A percentile compares a stretch with the other conserved stretches of the same genome.
Evolutionary conservation across 345 rosid species (phyloP).

Genomic region (Mercurialis annua): DNA sequence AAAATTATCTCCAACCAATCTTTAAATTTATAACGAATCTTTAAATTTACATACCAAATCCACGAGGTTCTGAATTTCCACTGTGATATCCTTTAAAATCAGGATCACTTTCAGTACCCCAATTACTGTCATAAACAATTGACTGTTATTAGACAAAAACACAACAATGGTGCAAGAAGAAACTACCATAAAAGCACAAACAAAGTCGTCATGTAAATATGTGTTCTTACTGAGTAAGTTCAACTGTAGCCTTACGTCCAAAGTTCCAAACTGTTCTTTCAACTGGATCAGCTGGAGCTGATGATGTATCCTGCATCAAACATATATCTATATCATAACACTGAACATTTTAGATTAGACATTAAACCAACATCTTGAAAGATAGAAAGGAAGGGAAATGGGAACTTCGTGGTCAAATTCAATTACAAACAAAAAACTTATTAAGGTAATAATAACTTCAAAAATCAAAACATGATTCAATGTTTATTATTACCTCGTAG

Average conservation of each 20-base stretch:
- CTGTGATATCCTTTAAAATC: conserved; percentile 91
- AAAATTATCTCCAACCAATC: background rate
- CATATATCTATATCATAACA: background rate
- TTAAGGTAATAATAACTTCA: background rate
- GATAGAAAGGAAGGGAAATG: background rate
- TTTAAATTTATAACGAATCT: conserved; percentile 4
- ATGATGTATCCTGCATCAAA: conserved; percentile 53
- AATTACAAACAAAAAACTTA: background rate
- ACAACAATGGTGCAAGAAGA: background rate
- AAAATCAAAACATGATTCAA: background rate
- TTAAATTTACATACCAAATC: conserved; percentile 58
- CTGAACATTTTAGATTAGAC: background rate
- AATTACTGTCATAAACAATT: conserved; percentile 53
- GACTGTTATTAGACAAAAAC: conserved; percentile 20
- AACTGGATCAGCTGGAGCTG: conserved; percentile 65
- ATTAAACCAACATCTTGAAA: background rate
- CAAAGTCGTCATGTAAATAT: background rate
- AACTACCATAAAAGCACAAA: background rate
- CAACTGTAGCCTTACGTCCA: conserved; percentile 72
- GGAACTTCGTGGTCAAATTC: background rate
- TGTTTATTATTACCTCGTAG: conserved; percentile 62
- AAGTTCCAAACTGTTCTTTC: conserved; percentile 91
- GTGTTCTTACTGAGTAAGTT: conserved; percentile 72
- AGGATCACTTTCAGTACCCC: conserved; percentile 93
- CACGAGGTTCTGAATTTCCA: conserved; percentile 91